Evolutionary conservation across 805 yeast species (phyloP).

Genomic region (Candida vartiovaarae): DNA sequence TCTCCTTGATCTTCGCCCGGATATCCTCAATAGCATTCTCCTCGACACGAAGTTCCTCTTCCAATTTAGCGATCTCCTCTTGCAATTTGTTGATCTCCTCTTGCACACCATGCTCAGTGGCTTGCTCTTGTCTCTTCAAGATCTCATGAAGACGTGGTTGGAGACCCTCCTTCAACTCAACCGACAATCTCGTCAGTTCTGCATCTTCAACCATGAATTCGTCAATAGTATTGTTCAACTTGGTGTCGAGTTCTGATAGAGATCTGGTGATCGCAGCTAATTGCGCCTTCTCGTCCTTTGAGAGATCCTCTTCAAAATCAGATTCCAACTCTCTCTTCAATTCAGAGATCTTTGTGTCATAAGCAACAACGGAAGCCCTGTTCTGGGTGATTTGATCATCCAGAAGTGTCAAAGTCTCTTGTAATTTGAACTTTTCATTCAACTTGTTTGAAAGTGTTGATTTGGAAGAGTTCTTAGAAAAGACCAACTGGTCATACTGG

Average conservation of each 20-base stretch:
- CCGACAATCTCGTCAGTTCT: conserved; percentile 37
- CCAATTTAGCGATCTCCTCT: conserved; percentile 14
- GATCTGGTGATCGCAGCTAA: conserved; percentile 30
- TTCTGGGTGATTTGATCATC: conserved; percentile 6
- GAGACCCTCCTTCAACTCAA: conserved; percentile 53
- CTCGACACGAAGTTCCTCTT: conserved; percentile 14
- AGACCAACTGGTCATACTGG: conserved; percentile 36
- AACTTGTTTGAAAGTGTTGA: conserved; percentile 35
- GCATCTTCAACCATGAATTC: conserved; percentile 40
- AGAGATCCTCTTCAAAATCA: conserved; percentile 46
- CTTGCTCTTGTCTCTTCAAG: conserved; percentile 17
- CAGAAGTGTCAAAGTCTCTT: conserved; percentile 33
- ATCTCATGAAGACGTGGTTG: conserved; percentile 44
- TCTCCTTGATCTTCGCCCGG: conserved; percentile 14
- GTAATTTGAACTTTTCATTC: conserved; percentile 33
- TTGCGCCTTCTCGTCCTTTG: conserved; percentile 39
- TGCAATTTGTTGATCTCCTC: conserved; percentile 22
- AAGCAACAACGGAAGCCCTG: conserved; percentile 9
- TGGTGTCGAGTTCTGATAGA: conserved; percentile 32
- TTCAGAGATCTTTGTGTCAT: conserved; percentile 30
- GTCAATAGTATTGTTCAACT: conserved; percentile 34
- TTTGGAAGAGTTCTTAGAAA: conserved; percentile 37
- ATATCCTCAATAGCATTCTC: conserved; percentile 24
- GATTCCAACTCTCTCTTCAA: conserved; percentile 41
- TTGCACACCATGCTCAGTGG: conserved; percentile 11